phyloP scores from a whole-genome alignment of 805 yeast genomes.

The Monosporozyma servazzii region DNA sequence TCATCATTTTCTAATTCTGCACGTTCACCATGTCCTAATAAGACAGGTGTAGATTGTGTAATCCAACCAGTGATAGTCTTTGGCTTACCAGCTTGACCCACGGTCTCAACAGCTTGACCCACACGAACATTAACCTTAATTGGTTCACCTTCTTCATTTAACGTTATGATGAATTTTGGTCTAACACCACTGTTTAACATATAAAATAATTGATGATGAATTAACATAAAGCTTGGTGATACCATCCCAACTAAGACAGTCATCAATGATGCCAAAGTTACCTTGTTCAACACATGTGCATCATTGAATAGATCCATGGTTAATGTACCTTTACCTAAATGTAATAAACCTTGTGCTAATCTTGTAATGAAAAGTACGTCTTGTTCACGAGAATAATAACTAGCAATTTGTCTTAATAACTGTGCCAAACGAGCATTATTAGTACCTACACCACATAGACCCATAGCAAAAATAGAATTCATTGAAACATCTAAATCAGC shows the following conservation, averaged over 20 bases:
- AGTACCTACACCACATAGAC: conserved; percentile 97
- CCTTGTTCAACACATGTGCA: conserved; percentile 77
- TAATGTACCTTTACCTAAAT: conserved; percentile 92
- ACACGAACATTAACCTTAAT: conserved; percentile 93
- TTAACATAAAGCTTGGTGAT: conserved; percentile 78
- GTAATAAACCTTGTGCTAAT: conserved; percentile 89
- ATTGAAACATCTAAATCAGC: conserved; percentile 88
- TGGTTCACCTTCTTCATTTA: conserved; percentile 84
- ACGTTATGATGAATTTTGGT: conserved; percentile 88
- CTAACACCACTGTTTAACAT: conserved; percentile 80
- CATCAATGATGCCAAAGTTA: conserved; percentile 78
- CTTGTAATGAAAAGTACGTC: conserved; percentile 88
- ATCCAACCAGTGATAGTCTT: conserved; percentile 99
- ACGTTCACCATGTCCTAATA: conserved; percentile 86
- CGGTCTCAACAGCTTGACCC: conserved; percentile 97
- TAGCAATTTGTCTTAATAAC: conserved; percentile 86
- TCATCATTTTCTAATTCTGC: conserved; percentile 91
- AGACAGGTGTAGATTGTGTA: conserved; percentile 94
- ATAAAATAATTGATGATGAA: conserved; percentile 75
- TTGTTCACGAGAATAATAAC: conserved; percentile 82
- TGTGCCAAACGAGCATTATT: conserved; percentile 97
- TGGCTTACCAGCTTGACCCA: conserved; percentile 98
- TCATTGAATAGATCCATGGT: conserved; percentile 86
- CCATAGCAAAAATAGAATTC: conserved; percentile 94
- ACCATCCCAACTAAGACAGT: conserved; percentile 77